A percentile compares a stretch with the other conserved stretches of the same genome.
Conservation (phyloP, 768 basidiomycete genomes). For the Amanita molliuscula region DNA sequence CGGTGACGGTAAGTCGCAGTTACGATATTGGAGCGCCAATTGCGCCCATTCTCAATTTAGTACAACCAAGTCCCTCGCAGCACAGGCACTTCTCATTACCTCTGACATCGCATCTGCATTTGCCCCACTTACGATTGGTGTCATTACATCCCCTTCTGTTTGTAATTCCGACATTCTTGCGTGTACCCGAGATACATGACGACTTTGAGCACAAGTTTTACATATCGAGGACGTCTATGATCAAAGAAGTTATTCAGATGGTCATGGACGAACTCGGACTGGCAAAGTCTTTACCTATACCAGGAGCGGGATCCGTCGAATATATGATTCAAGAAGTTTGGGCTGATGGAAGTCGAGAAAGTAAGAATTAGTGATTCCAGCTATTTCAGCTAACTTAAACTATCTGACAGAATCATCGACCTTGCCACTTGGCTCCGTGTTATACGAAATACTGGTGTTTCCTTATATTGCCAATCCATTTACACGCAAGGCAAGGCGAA, state of each 20-base stretch:
- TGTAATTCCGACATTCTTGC: constrained; percentile 42
- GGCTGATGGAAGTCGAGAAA: constrained; percentile 37
- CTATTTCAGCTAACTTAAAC: constrained; percentile 8
- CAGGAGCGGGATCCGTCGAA: constrained; percentile 58
- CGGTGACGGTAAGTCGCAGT: constrained; percentile 40
- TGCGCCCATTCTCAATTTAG: constrained; percentile 39
- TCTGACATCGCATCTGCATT: constrained; percentile 56
- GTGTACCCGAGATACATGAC: constrained; percentile 73
- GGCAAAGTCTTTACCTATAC: constrained; percentile 50
- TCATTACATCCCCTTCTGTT: constrained; percentile 56
- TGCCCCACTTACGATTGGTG: constrained; percentile 59
- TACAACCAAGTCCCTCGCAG: constrained; percentile 21
- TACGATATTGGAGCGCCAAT: constrained; percentile 20
- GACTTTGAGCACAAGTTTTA: constrained; percentile 58
- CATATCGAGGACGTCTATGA: constrained; percentile 46
- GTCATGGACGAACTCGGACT: constrained; percentile 61
- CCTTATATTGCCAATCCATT: constrained; percentile 32
- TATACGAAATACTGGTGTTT: constrained; percentile 33
- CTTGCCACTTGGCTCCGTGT: constrained; percentile 29
- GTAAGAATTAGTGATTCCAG: constrained; percentile 29
- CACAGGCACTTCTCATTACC: constrained; percentile 59
- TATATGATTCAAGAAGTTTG: constrained; percentile 70
- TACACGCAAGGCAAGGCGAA: constrained; percentile 29
- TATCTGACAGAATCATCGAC: constrained; percentile 29
- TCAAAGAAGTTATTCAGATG: constrained; percentile 39